Evolutionary conservation across 345 rosid species (phyloP).

Genomic region (Eucalyptus regnans): DNA sequence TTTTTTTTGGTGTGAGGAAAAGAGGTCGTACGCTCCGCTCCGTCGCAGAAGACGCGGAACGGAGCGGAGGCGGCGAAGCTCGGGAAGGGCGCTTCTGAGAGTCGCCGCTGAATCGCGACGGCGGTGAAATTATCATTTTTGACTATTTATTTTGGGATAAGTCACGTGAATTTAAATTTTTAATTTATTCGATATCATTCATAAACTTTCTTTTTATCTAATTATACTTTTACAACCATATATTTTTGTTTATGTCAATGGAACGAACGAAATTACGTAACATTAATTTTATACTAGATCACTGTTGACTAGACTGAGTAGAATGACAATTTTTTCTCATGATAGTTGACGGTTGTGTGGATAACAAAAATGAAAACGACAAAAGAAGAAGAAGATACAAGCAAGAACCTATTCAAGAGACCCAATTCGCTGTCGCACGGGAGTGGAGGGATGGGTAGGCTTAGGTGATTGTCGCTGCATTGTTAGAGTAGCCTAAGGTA

Average conservation of each 20-base stretch:
- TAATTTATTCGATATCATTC: accelerated
- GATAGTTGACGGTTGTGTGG: background rate
- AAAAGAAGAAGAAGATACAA: too few relatives aligned
- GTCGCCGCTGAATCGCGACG: background rate
- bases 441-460: background rate
- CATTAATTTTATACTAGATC: accelerated
- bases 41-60: background rate
- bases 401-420: background rate
- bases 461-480: background rate
- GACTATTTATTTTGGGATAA: background rate
- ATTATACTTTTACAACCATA: accelerated
- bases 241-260: background rate
- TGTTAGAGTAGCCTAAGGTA: too few relatives aligned
- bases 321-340: background rate
- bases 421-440: background rate
- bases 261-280: background rate
- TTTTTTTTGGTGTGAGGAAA: background rate
- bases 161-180: accelerated
- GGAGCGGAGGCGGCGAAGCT: background rate
- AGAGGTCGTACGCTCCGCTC: background rate
- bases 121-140: background rate
- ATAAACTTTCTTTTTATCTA: accelerated
- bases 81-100: background rate
- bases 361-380: background rate
- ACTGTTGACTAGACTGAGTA: accelerated